These are phyloP conservation scores for Tagetes patula DNA, from an alignment of 129 eudicot species.

Conservation along the genomic window DNA sequence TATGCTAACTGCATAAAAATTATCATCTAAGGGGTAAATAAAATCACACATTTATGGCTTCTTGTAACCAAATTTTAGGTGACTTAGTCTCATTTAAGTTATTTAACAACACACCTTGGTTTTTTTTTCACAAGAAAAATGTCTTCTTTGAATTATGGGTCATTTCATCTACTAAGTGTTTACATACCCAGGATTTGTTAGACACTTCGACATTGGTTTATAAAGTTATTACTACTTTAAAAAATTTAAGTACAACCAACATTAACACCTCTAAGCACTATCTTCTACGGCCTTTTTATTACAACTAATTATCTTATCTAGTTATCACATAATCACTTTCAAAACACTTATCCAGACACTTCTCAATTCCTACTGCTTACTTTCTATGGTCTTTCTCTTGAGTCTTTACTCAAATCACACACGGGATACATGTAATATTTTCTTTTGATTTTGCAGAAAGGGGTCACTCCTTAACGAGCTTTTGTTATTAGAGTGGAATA, in stretches of 20 bases:
- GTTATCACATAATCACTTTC: neutral
- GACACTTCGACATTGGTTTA: neutral
- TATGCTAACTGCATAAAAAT: constrained; percentile 4
- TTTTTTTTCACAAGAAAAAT: neutral
- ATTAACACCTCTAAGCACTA: neutral
- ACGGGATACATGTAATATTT: constrained; percentile 9
- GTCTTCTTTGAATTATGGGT: neutral
- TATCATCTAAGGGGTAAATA: neutral
- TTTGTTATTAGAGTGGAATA: constrained; percentile 73
- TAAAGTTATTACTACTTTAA: neutral
- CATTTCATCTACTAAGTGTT: neutral
- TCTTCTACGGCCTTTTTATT: neutral
- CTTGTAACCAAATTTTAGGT: neutral
- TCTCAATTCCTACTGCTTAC: constrained; percentile 21
- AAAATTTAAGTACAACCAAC: neutral
- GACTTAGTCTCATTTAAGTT: neutral
- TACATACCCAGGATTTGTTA: neutral
- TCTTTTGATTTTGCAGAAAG: constrained; percentile 51
- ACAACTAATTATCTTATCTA: neutral
- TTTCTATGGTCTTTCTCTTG: neutral
- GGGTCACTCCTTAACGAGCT: constrained; percentile 72
- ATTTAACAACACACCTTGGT: neutral
- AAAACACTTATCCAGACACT: neutral
- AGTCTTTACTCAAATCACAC: neutral
- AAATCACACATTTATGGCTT: neutral